These are phyloP conservation scores for Exsudoporus frostii DNA, from an alignment of 768 basidiomycete species.

Conservation along the genomic window DNA sequence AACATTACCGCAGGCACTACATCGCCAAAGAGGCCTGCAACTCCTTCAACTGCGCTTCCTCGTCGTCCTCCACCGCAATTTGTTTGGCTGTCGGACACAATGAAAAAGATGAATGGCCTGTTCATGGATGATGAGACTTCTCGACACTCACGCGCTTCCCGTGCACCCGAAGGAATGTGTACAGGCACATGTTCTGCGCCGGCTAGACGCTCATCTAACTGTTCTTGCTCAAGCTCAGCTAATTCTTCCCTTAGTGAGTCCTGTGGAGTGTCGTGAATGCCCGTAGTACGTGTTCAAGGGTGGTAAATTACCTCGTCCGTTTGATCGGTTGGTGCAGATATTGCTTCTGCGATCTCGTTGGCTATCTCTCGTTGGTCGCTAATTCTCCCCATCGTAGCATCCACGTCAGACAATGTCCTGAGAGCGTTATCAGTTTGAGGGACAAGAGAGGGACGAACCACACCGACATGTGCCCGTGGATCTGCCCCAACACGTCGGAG, in stretches of 20 bases:
- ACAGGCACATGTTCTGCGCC: conserved; percentile 89
- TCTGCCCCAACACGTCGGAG: conserved; percentile 80
- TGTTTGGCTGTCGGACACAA: conserved; percentile 25
- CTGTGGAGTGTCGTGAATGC: conserved; percentile 39
- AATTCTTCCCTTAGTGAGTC: conserved; percentile 78
- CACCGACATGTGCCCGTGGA: conserved; percentile 87
- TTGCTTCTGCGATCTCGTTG: conserved; percentile 86
- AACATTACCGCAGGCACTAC: conserved; percentile 38
- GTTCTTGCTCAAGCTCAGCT: conserved; percentile 84
- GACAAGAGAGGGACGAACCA: not conserved
- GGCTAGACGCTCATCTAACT: conserved; percentile 77
- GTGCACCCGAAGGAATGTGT: conserved; percentile 68
- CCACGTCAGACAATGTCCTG: conserved; percentile 87
- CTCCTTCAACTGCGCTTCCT: conserved; percentile 83
- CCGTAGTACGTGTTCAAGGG: not conserved
- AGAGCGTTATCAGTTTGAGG: not conserved
- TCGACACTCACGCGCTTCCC: conserved; percentile 47
- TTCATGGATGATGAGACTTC: not conserved
- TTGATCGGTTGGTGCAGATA: conserved; percentile 67
- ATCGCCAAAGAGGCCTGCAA: conserved; percentile 87
- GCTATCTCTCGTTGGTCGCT: conserved; percentile 90
- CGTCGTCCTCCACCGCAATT: conserved; percentile 77
- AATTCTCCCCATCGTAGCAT: conserved; percentile 81
- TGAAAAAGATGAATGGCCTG: conserved; percentile 3
- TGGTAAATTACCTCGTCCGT: conserved; percentile 67